These are phyloP conservation scores for Phytophthora lateralis DNA, from an alignment of 352 stramenopile genomes.

Conservation along the genomic window DNA sequence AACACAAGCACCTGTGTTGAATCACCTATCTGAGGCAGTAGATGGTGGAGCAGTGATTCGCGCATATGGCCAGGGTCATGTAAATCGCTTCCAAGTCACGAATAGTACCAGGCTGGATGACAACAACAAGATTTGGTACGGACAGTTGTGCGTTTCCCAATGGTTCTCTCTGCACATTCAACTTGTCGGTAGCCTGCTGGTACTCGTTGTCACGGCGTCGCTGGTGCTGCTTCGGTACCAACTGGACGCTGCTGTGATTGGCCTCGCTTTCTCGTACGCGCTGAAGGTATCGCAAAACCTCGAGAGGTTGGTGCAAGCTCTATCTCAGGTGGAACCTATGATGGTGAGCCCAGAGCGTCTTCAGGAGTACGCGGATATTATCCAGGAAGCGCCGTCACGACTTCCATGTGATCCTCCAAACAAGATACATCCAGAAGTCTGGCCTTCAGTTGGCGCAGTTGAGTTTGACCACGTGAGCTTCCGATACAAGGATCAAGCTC, in stretches of 20 bases:
- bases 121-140: constrained; percentile 50
- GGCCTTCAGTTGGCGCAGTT: constrained; percentile 80
- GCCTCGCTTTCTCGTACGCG: constrained; percentile 91
- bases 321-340: constrained; percentile 53
- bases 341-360: constrained; percentile 93
- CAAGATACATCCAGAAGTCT: constrained; percentile 40
- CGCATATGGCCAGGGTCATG: constrained; percentile 50
- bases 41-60: constrained; percentile 60
- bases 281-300: constrained; percentile 82
- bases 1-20: constrained; percentile 52
- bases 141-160: constrained; percentile 41
- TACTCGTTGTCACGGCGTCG: constrained; percentile 77
- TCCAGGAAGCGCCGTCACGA: constrained; percentile 51
- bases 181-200: constrained; percentile 76
- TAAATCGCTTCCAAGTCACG: constrained; percentile 42
- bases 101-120: constrained; percentile 47
- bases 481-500: constrained; percentile 83
- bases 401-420: constrained; percentile 41
- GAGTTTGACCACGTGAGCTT: constrained; percentile 87
- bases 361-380: constrained; percentile 85
- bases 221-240: constrained; percentile 56
- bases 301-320: constrained; percentile 82
- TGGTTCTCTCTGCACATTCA: constrained; percentile 69
- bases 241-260: constrained; percentile 64
- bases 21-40: constrained; percentile 54